Evolutionary conservation across 805 yeast species (phyloP).

Genomic region (Nakazawaea populi): DNA sequence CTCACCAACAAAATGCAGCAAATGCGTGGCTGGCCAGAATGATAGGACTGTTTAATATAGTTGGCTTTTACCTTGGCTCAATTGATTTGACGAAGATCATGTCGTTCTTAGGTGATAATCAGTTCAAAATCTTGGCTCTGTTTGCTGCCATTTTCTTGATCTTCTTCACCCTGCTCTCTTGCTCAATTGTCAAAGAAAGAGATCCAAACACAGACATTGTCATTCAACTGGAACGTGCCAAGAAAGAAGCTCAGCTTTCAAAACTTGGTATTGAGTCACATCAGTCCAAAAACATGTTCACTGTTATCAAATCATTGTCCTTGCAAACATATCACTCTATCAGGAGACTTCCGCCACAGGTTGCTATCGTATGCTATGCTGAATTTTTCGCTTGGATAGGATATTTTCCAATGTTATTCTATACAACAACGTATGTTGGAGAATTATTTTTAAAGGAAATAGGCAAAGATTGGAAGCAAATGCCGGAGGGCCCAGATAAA

Average conservation of each 20-base stretch:
- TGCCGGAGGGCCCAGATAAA: slow-evolving; percentile 29
- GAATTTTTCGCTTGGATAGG: slow-evolving; percentile 68
- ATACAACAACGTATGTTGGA: slow-evolving; percentile 61
- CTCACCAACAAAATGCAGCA: slow-evolving; percentile 49
- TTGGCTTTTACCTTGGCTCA: slow-evolving; percentile 51
- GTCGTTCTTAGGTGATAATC: slow-evolving; percentile 39
- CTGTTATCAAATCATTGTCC: slow-evolving; percentile 19
- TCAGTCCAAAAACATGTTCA: slow-evolving; percentile 12
- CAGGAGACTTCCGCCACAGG: slow-evolving; percentile 40
- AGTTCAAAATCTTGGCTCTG: slow-evolving; percentile 43
- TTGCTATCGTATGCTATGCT: slow-evolving; percentile 44
- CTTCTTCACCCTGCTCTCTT: slow-evolving; percentile 32
- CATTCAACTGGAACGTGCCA: slow-evolving; percentile 31
- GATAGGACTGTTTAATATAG: slow-evolving; percentile 54
- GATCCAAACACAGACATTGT: slow-evolving; percentile 38
- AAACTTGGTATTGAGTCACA: slow-evolving; percentile 28
- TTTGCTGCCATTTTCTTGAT: slow-evolving; percentile 37
- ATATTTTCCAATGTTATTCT: slow-evolving; percentile 60
- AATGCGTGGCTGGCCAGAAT: slow-evolving; percentile 66
- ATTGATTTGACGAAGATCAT: slow-evolving; percentile 32
- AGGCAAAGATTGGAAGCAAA: slow-evolving; percentile 31
- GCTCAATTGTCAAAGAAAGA: slow-evolving; percentile 39
- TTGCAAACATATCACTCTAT: slow-evolving; percentile 31
- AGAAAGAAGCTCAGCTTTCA: slow-evolving; percentile 24
- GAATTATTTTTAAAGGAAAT: slow-evolving; percentile 42